These are phyloP conservation scores for Scedosporium boydii DNA, from an alignment of 2,329 filamentous ascomycete genomes.

Conservation along the genomic window DNA sequence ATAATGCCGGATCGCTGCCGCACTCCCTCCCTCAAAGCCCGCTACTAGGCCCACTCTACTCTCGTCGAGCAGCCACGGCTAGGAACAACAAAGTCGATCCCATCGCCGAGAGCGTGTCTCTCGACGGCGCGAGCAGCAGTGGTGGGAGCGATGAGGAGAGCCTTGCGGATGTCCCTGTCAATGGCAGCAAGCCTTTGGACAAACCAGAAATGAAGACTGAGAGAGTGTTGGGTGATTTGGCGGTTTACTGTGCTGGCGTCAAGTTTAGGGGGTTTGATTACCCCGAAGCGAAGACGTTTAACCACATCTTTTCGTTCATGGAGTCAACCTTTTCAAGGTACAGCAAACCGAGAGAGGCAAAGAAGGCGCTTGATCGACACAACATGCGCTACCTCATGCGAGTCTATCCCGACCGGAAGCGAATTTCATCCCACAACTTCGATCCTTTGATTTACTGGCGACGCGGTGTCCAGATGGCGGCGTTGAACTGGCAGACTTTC, in stretches of 20 bases:
- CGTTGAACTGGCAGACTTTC: conserved; percentile 97
- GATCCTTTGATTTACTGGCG: conserved; percentile 92
- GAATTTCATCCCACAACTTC: conserved; percentile 85
- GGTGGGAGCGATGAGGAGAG: conserved; percentile 25
- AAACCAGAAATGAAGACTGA: conserved; percentile 72
- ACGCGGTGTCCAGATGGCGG: conserved; percentile 93
- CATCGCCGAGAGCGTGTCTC: conserved; percentile 38
- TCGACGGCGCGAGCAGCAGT: conserved; percentile 1
- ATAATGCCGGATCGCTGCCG: conserved; percentile 36
- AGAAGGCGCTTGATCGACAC: conserved; percentile 73
- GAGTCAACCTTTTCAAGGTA: conserved; percentile 80
- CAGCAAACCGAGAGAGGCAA: conserved; percentile 65
- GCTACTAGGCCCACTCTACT: conserved; percentile 39
- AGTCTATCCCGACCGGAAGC: conserved; percentile 78
- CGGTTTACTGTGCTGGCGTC: conserved; percentile 64
- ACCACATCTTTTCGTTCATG: conserved; percentile 93
- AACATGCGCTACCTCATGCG: conserved; percentile 89
- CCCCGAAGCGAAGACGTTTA: conserved; percentile 73
- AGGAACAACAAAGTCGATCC: conserved; percentile 48
- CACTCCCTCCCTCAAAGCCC: conserved; percentile 46
- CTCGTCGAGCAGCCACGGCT: conserved; percentile 31
- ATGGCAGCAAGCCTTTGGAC: conserved; percentile 40
- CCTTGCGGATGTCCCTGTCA: conserved; percentile 69
- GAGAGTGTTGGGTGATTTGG: conserved; percentile 72
- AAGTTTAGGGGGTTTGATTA: conserved; percentile 77